These are phyloP conservation scores for Abelmoschus esculentus DNA, from an alignment of 345 rosid species.

Conservation along the genomic window DNA sequence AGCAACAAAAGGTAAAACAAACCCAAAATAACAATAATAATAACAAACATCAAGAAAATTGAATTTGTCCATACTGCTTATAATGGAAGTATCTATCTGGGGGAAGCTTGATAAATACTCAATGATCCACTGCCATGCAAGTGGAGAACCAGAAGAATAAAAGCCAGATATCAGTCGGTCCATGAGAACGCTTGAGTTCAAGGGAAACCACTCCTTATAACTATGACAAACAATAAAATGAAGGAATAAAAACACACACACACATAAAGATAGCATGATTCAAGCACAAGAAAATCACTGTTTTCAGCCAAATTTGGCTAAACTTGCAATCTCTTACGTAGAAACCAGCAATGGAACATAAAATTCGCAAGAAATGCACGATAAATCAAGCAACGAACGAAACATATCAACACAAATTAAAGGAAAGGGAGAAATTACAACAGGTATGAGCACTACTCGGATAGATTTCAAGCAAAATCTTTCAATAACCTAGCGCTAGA, in stretches of 20 bases:
- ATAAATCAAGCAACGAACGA: background rate
- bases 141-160: conserved; percentile 12
- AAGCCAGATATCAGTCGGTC: conserved; percentile 6
- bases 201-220: background rate
- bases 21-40: background rate
- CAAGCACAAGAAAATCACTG: background rate
- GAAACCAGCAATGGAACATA: background rate
- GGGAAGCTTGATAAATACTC: conserved; percentile 40
- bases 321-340: background rate
- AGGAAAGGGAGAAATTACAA: background rate
- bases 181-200: background rate
- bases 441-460: too few species aligned
- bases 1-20: background rate
- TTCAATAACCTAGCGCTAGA: background rate
- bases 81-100: conserved; percentile 26
- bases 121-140: conserved; percentile 50
- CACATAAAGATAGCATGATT: background rate
- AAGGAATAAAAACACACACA: background rate
- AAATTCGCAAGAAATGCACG: background rate
- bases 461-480: background rate
- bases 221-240: background rate
- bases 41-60: background rate
- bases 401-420: background rate
- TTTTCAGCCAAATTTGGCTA: background rate
- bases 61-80: conserved; percentile 29